A percentile compares a stretch with the other conserved stretches of the same genome.
Conservation (phyloP, 2,329 filamentous ascomycete genomes). For the Nakataea oryzae region DNA sequence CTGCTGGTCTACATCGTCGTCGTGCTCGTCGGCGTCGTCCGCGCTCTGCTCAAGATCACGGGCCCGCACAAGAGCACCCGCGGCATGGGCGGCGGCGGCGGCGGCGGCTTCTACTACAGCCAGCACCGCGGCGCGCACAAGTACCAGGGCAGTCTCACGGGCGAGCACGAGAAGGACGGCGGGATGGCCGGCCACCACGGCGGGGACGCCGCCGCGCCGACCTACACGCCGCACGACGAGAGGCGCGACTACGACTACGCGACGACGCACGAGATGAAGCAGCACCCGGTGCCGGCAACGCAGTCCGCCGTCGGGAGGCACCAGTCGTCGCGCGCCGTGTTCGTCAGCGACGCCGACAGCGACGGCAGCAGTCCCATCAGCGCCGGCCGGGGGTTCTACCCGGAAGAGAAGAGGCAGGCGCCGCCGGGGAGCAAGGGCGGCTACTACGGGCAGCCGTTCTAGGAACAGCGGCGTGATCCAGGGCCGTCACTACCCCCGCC, state of each 20-base stretch:
- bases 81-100: not conserved
- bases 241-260: not conserved
- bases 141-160: not conserved
- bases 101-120: no score
- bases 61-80: not conserved
- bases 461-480: not conserved
- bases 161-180: not conserved
- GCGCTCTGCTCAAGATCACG: constrained; percentile 3
- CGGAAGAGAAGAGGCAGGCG: not conserved
- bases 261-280: not conserved
- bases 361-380: no score
- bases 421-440: not conserved
- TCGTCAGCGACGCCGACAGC: not conserved
- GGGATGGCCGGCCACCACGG: not conserved
- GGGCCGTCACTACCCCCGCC: not conserved
- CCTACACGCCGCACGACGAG: not conserved
- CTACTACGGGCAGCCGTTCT: not conserved
- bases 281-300: not conserved
- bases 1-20: constrained; percentile 63
- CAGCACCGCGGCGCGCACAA: no score
- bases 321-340: not conserved
- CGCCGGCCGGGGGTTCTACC: not conserved
- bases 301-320: not conserved
- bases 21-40: constrained; percentile 46
- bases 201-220: no score